Percentiles rank a stretch among this genome's conserved stretches.
Conservation (phyloP, 805 yeast genomes). For the Hyphopichia homilentoma region DNA sequence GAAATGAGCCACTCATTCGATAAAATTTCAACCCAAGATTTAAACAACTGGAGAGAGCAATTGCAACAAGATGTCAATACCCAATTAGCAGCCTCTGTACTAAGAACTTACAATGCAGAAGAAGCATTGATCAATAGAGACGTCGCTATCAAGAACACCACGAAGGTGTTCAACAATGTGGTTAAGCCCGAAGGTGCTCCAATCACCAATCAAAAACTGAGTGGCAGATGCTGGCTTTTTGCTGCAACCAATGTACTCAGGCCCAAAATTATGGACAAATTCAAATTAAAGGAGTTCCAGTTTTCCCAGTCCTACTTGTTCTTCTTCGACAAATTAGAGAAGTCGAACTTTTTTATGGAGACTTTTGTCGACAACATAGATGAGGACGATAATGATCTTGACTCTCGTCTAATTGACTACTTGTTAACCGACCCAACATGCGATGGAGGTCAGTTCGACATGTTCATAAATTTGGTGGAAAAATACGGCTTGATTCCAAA, state of each 20-base stretch:
- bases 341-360: constrained; percentile 15
- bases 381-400: constrained; percentile 7
- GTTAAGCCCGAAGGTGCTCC: constrained; percentile 56
- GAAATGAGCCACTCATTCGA: too few relatives aligned
- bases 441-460: constrained; percentile 19
- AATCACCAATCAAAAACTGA: constrained; percentile 44
- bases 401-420: constrained; percentile 12
- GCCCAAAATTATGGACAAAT: constrained; percentile 12
- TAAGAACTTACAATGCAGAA: constrained; percentile 10
- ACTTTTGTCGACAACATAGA: constrained; percentile 12
- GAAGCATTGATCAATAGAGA: constrained; percentile 14
- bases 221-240: constrained; percentile 19
- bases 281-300: constrained; percentile 15
- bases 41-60: constrained; percentile 1
- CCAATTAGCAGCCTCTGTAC: constrained; percentile 6
- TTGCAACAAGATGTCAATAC: constrained; percentile 2
- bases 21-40: background rate
- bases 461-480: constrained; percentile 15
- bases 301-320: constrained; percentile 17
- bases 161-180: constrained; percentile 38
- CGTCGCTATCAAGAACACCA: constrained; percentile 11
- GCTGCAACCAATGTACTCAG: constrained; percentile 16
- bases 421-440: constrained; percentile 14
- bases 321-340: constrained; percentile 17
- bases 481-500: constrained; percentile 17